Evolutionary conservation across 805 yeast species (phyloP).

Genomic region (Nakazawaea molendinolei): DNA sequence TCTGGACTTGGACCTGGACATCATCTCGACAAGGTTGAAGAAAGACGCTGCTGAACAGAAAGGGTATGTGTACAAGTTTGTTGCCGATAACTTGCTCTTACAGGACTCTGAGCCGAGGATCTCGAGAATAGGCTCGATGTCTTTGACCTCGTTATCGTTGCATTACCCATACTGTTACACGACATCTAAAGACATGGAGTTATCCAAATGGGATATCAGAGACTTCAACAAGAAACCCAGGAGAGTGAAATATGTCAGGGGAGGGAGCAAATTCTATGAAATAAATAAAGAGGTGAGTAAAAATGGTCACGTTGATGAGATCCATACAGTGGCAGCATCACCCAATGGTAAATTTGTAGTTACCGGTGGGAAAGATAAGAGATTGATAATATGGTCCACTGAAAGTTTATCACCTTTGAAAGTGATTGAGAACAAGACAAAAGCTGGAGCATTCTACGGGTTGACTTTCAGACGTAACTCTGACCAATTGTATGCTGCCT

Average conservation of each 20-base stretch:
- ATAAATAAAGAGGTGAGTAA: slow-evolving; percentile 41
- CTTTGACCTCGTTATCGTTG: slow-evolving; percentile 50
- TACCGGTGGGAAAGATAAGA: slow-evolving; percentile 83
- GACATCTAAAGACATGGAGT: slow-evolving; percentile 72
- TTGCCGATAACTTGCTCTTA: slow-evolving; percentile 43
- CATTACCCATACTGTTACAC: slow-evolving; percentile 63
- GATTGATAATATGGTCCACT: slow-evolving; percentile 80
- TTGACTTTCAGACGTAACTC: slow-evolving; percentile 72
- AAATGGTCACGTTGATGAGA: slow-evolving; percentile 73
- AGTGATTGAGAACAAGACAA: slow-evolving; percentile 68
- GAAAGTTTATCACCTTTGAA: slow-evolving; percentile 71
- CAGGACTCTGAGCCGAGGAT: slow-evolving; percentile 33
- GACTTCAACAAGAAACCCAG: slow-evolving; percentile 52
- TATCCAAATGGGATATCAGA: slow-evolving; percentile 74
- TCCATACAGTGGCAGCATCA: slow-evolving; percentile 72
- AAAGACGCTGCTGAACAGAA: slow-evolving; percentile 86
- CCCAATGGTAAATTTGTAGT: slow-evolving; percentile 85
- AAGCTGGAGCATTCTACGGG: slow-evolving; percentile 65
- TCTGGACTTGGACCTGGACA: slow-evolving; percentile 82
- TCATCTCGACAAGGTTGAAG: slow-evolving; percentile 70
- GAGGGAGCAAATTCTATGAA: slow-evolving; percentile 44
- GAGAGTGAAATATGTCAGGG: slow-evolving; percentile 57
- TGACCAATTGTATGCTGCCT: slow-evolving; percentile 85
- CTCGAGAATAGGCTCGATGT: slow-evolving; percentile 56
- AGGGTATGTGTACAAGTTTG: slow-evolving; percentile 71